Conservation (phyloP, 1,284 basidiomycete species). For the Amylostereum areolatum region DNA sequence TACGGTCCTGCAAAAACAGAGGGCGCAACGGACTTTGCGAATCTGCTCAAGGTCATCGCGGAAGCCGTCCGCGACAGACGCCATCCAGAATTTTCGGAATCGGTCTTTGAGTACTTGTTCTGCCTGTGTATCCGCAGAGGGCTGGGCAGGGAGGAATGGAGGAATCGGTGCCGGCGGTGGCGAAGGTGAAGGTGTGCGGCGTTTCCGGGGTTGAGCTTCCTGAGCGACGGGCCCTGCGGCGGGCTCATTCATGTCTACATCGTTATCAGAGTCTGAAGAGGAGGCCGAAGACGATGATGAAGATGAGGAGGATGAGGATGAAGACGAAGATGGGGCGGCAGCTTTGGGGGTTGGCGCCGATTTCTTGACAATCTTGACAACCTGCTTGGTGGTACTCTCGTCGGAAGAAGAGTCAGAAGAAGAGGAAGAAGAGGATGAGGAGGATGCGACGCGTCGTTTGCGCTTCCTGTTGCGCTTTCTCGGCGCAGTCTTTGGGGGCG, state of each 20-base stretch:
- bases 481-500: constrained; percentile 16
- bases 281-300: constrained; percentile 18
- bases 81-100: constrained; percentile 79
- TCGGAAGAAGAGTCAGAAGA: constrained; percentile 20
- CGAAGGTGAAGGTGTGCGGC: constrained; percentile 42
- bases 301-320: constrained; percentile 18
- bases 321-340: constrained; percentile 13
- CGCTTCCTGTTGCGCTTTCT: constrained; percentile 34
- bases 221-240: not conserved
- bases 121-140: constrained; percentile 23
- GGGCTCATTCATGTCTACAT: constrained; percentile 1
- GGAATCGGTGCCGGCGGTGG: constrained; percentile 44
- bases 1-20: not conserved
- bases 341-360: constrained; percentile 7
- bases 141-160: constrained; percentile 38
- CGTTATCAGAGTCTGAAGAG: constrained; percentile 16
- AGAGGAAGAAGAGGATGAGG: constrained; percentile 27
- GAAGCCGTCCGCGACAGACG: constrained; percentile 71
- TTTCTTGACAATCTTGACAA: constrained; percentile 13
- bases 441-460: constrained; percentile 32
- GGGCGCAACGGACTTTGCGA: constrained; percentile 50
- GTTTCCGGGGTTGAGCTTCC: constrained; percentile 7
- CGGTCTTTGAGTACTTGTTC: constrained; percentile 54
- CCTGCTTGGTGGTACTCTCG: constrained; percentile 16
- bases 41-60: constrained; percentile 72